phyloP scores from a whole-genome alignment of 2,329 filamentous ascomycete genomes.

The Rutstroemia sp. region DNA sequence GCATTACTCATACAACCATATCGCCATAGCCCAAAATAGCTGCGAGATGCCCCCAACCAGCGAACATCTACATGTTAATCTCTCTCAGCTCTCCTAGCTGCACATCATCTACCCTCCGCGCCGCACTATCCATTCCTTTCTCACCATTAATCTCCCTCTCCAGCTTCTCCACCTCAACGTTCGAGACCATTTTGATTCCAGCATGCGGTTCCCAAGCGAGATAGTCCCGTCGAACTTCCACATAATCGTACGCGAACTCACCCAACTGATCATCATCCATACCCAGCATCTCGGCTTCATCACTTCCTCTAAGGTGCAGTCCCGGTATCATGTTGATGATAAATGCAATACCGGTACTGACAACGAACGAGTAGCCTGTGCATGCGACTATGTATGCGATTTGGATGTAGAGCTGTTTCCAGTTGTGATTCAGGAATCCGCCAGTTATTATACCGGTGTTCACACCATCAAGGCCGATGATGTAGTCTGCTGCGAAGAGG shows the following conservation, averaged over 20 bases:
- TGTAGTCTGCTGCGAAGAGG: conserved; percentile 61
- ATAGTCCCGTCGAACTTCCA: conserved; percentile 82
- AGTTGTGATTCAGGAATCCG: conserved; percentile 72
- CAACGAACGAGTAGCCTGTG: conserved; percentile 63
- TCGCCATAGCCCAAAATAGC: too few species aligned
- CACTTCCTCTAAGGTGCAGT: conserved; percentile 69
- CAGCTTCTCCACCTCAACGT: conserved; percentile 48
- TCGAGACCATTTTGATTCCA: conserved; percentile 31
- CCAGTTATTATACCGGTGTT: conserved; percentile 57
- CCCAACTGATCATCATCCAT: conserved; percentile 89
- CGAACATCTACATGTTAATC: too few species aligned
- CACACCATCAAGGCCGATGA: conserved; percentile 70
- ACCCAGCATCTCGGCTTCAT: conserved; percentile 76
- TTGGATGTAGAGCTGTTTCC: conserved; percentile 69
- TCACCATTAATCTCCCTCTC: conserved; percentile 49
- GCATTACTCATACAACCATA: too few species aligned
- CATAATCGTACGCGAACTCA: conserved; percentile 86
- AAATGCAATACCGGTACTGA: conserved; percentile 68
- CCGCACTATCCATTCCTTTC: conserved; percentile 31
- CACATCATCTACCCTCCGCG: too few species aligned
- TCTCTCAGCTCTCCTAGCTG: too few species aligned
- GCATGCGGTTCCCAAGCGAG: conserved; percentile 70
- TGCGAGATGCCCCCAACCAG: too few species aligned
- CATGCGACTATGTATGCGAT: conserved; percentile 65
- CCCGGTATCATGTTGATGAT: conserved; percentile 69